Conservation (phyloP, 2,329 filamentous ascomycete species). For the Aspergillus costaricaensis region DNA sequence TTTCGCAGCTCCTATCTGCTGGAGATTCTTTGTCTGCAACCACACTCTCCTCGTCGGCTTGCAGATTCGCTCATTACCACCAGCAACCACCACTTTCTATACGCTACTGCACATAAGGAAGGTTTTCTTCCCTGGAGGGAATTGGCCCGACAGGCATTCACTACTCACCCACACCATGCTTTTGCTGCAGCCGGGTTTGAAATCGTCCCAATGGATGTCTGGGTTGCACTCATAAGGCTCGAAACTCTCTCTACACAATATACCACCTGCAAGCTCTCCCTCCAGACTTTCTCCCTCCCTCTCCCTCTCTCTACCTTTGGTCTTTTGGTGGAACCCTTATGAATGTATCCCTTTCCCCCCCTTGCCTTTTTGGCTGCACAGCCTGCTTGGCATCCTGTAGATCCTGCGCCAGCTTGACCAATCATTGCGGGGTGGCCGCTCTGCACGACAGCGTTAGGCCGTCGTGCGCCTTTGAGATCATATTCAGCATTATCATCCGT, state of each 20-base stretch:
- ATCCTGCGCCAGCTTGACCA: slow-evolving; percentile 15
- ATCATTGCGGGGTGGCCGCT: slow-evolving; percentile 11
- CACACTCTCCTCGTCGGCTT: background rate
- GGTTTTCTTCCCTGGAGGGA: background rate
- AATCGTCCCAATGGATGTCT: background rate
- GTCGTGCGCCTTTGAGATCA: slow-evolving; percentile 12
- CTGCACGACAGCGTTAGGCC: slow-evolving; percentile 18
- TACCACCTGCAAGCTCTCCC: background rate
- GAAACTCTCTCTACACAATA: background rate
- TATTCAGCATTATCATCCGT: background rate
- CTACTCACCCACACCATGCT: background rate
- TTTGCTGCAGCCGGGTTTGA: background rate
- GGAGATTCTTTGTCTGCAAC: slow-evolving; percentile 5
- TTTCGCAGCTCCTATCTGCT: background rate
- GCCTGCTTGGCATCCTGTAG: slow-evolving; percentile 23
- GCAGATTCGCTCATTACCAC: slow-evolving; percentile 1
- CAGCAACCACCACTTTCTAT: background rate
- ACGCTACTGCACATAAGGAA: background rate
- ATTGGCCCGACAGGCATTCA: background rate
- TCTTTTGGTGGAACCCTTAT: background rate
- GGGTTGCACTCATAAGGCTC: background rate
- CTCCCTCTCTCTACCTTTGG: background rate
- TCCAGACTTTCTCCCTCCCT: background rate
- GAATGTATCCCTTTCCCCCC: background rate
- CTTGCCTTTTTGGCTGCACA: slow-evolving; percentile 21